phyloP scores from a whole-genome alignment of 1,139 yeast genomes.

The Pneumocystis canis region DNA sequence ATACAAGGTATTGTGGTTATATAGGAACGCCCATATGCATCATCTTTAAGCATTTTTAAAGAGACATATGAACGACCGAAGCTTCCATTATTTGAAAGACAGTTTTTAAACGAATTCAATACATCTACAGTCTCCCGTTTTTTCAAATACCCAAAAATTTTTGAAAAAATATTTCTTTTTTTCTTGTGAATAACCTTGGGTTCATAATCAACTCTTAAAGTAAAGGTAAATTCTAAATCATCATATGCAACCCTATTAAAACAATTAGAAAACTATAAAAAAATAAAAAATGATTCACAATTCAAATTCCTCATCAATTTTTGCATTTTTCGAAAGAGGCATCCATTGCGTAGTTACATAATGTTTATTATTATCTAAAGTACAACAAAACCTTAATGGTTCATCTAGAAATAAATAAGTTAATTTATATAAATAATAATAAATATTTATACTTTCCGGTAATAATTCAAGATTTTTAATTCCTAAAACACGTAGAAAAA shows the following conservation, averaged over 20 bases:
- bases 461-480: not conserved
- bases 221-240: constrained; percentile 52
- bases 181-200: not conserved
- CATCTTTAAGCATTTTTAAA: constrained; percentile 5
- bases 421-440: not conserved
- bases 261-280: not conserved
- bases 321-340: constrained; percentile 30
- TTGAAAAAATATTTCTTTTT: constrained; percentile 3
- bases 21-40: constrained; percentile 11
- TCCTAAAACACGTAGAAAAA: constrained; percentile 1
- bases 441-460: not conserved
- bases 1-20: constrained; percentile 10
- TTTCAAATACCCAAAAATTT: constrained; percentile 8
- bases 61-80: constrained; percentile 10
- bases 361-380: constrained; percentile 82
- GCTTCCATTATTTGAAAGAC: constrained; percentile 9
- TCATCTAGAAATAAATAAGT: constrained; percentile 4
- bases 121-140: not conserved
- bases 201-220: constrained; percentile 40
- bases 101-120: constrained; percentile 3
- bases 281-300: constrained; percentile 21
- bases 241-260: constrained; percentile 37
- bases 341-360: constrained; percentile 62
- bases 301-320: constrained; percentile 75
- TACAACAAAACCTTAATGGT: constrained; percentile 18